Percentiles rank a stretch among this genome's conserved stretches.
Evolutionary conservation across 441 rosid species (phyloP).

Genomic region (Manihot esculenta): DNA sequence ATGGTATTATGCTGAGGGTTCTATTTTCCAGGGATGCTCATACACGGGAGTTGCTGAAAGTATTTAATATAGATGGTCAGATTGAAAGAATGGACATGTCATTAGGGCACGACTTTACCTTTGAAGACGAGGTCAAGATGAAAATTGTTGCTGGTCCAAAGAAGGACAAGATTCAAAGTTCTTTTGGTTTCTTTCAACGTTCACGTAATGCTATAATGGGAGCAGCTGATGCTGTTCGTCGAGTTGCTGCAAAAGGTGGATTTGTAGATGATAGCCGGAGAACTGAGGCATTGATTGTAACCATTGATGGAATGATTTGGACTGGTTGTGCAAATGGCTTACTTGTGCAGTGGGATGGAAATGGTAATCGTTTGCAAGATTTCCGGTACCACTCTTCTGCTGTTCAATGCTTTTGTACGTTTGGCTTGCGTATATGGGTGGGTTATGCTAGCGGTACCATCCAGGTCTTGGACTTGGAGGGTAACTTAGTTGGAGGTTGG

Average conservation of each 20-base stretch:
- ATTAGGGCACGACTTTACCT: constrained; percentile 46
- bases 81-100: constrained; percentile 68
- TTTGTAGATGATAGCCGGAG: constrained; percentile 72
- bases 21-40: constrained; percentile 78
- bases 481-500: constrained; percentile 82
- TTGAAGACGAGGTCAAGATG: constrained; percentile 79
- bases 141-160: constrained; percentile 64
- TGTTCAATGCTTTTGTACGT: constrained; percentile 80
- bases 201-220: constrained; percentile 98
- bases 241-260: constrained; percentile 89
- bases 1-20: constrained; percentile 13
- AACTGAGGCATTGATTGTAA: constrained; percentile 76
- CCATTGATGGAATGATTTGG: constrained; percentile 92
- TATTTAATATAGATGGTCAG: constrained; percentile 89
- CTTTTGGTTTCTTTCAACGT: constrained; percentile 88
- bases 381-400: constrained; percentile 69
- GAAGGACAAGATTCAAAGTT: constrained; percentile 83
- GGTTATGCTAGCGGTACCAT: constrained; percentile 88
- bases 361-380: constrained; percentile 81
- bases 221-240: constrained; percentile 97
- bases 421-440: constrained; percentile 70
- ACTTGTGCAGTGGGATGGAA: constrained; percentile 90
- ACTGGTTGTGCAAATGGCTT: constrained; percentile 80
- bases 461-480: constrained; percentile 87
- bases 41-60: constrained; percentile 77